Base-by-base conservation (phyloP, 768 basidiomycete genomes). In the Boletus huronensis region DNA sequence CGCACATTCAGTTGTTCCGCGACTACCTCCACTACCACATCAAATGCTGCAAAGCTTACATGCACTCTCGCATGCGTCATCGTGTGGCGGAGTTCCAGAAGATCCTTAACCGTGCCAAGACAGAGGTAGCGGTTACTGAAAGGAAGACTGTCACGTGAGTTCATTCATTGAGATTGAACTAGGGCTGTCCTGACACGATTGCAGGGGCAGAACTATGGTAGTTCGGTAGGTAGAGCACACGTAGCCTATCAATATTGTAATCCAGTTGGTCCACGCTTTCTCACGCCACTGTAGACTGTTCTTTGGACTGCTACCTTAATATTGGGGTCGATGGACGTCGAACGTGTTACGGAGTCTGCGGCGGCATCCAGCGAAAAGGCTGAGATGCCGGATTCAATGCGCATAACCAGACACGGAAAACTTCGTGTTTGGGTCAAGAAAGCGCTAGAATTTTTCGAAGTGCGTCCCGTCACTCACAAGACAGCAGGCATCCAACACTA, bases 11-110 rank as follows among this genome's bases (percentile, higher is more conserved):
- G 69, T 77, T 96, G 25, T 98, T 99, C 88, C 84, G 97, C 52
- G 93, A 98, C 72, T 98, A 98, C 68, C 78, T 99, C n/a, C 97
- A 99, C 74, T 98, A 98, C 72, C 96, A 98, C 69, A 97, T 99
- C 81, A 98, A 96, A 66, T 95, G 93, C 69, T 94, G 88, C 49
- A 98, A 98, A 72, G 97, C 96, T 0, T 98, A 99, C 74, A 96
- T 99, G 93, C 96, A 98, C 73, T 95, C 93, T 3, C 80, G 97
- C 42, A 95, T 98, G 93, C 80, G 97, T 56, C 80, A 88, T 63
- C 85, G 97, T 10, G 97, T 97, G 13, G 83, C 89, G 1, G 93
- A 97, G 72, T 98, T 99, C 79, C 90, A 93, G 74, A 93, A 93
- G 72, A 85, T 99, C 48, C 73, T 99, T 66, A 98, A 98, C 68